Evolutionary conservation across 2,329 filamentous ascomycete species (phyloP), one percentile per base, ranked within the genome.

Genomic region (Colletotrichum higginsianum): DNA sequence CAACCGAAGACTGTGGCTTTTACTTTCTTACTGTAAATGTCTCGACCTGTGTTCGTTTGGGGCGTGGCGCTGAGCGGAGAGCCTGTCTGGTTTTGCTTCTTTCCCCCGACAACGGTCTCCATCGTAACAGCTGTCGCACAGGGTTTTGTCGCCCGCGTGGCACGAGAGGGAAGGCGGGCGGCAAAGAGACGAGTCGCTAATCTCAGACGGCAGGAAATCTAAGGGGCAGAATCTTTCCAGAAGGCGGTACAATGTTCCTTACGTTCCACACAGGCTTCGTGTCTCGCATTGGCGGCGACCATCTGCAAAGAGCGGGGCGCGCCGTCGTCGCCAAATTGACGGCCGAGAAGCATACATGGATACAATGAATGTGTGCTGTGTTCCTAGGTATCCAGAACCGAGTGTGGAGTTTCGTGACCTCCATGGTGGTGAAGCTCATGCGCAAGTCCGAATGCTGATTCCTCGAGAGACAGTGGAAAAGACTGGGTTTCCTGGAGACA

Each of bases 161-260:
- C 57, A 47, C 38, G 23, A 21, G 52, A 55, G 52, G 42, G 63
- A 71, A 57, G 50, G 56, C 46, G 35, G 63, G 26, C 30, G 68
- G 58, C 46, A 68, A 71, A 49, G 47, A 64, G 47, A 64, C 30
- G 30, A 72, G 60, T 72, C 65, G 66, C 69, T 69, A 72, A 72
- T 72, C 69, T 69, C 58, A 60, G 58, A 58, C 65, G 52, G 65
- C 57, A 53, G 66, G 57, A 68, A 62, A 62, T 62, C 65, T 64
- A 69, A 64, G 58, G 65, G 65, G 53, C 23, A 60, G 66, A 64
- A 72, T 72, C 60, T 60, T 69, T 72, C 69, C 60, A 72, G 69
- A 72, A 72, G 47, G 47, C 53, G 47, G 65, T 47, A 49, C 60
- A 53, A 46, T 63, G 49, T 55, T 53, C 47, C 18, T 68, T 44